A percentile compares a stretch with the other conserved stretches of the same genome.
Evolutionary conservation across 2,329 filamentous ascomycete genomes (phyloP).

Genomic region (Pseudopithomyces maydicus): DNA sequence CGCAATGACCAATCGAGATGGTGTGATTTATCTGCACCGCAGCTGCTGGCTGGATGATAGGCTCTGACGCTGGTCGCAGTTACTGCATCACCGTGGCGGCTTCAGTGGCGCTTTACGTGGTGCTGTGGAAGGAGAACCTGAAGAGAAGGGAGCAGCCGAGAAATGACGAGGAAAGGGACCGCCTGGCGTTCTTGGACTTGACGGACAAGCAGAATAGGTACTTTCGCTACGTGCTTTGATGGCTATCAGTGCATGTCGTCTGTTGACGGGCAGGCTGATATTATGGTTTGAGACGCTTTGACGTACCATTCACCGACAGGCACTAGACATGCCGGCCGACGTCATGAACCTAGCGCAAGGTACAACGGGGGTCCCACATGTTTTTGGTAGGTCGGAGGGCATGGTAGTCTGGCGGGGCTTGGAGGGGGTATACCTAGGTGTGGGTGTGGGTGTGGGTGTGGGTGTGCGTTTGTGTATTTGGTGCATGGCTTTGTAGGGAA

Average conservation of each 20-base stretch:
- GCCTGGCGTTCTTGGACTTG: slow-evolving; percentile 53
- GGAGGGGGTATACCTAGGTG: too few species aligned
- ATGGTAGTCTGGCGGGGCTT: too few species aligned
- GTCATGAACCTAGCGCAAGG: background rate
- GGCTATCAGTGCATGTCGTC: background rate
- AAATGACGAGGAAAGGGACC: slow-evolving; percentile 64
- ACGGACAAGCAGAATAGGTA: slow-evolving; percentile 64
- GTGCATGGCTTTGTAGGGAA: too few species aligned
- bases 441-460: too few species aligned
- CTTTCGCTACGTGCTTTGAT: slow-evolving; percentile 59
- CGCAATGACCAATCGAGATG: too few species aligned
- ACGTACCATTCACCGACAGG: background rate
- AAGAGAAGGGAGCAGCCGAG: slow-evolving; percentile 58
- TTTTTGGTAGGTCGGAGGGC: too few species aligned
- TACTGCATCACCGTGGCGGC: slow-evolving; percentile 71
- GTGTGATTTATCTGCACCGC: too few species aligned
- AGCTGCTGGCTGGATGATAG: too few species aligned
- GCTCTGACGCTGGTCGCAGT: slow-evolving; percentile 40
- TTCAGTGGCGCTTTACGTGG: slow-evolving; percentile 60
- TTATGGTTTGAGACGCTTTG: too few species aligned
- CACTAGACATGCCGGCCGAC: background rate
- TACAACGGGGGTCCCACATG: background rate
- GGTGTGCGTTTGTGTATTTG: too few species aligned
- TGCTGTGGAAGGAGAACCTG: slow-evolving; percentile 55
- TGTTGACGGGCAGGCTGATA: background rate